Evolutionary conservation across 2,329 filamentous ascomycete genomes (phyloP).

Genomic region (Colletotrichum sp.): DNA sequence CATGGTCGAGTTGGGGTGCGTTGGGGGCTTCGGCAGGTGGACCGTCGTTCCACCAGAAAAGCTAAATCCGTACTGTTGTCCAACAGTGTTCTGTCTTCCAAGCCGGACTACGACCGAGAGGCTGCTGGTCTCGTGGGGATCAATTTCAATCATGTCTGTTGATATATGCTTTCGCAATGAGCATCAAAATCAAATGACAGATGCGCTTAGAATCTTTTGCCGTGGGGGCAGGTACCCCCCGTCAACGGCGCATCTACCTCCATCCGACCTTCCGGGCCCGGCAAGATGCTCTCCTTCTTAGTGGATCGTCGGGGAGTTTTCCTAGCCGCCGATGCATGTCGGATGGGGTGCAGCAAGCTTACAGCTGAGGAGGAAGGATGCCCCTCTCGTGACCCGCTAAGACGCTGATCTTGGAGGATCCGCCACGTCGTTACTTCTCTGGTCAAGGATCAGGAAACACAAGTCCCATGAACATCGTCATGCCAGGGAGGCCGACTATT

Average conservation of each 20-base stretch:
- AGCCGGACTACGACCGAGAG: neutral
- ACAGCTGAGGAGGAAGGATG: neutral
- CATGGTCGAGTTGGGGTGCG: neutral
- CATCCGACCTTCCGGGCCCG: neutral
- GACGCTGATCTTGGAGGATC: constrained; percentile 2
- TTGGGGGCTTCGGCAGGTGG: constrained; percentile 5
- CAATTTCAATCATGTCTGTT: neutral
- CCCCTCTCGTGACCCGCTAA: neutral
- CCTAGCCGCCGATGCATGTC: neutral
- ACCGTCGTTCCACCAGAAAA: constrained; percentile 5
- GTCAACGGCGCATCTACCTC: neutral
- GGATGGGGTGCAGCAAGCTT: neutral
- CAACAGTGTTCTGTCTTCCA: neutral
- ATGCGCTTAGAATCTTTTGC: neutral
- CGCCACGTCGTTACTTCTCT: neutral
- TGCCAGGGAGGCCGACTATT: neutral
- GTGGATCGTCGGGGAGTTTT: neutral
- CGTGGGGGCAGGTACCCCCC: neutral
- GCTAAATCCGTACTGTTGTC: neutral
- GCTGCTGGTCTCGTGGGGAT: neutral
- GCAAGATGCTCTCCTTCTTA: neutral
- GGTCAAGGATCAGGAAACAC: neutral
- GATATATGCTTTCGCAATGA: neutral
- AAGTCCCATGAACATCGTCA: neutral
- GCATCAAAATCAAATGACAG: neutral